These are phyloP conservation scores for Magnolia officinalis DNA, from an alignment of 164 flowering plant genomes.

Conservation along the genomic window DNA sequence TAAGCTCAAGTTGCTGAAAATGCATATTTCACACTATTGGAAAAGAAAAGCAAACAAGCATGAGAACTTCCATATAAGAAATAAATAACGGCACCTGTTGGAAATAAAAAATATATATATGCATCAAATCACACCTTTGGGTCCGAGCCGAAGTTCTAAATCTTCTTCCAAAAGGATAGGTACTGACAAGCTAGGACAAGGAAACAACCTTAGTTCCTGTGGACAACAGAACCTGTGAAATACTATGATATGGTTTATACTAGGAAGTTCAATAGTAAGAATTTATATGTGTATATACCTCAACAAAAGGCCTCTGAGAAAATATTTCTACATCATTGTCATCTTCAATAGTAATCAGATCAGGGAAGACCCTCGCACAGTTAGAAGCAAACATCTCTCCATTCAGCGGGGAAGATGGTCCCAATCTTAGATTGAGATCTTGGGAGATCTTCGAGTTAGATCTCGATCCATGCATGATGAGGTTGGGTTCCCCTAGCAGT, in stretches of 20 bases:
- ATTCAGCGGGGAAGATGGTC: conserved; percentile 13
- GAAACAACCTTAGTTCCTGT: conserved; percentile 23
- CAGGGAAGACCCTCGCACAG: conserved; percentile 15
- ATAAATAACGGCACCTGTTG: too few relatives aligned
- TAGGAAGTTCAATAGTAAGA: background rate
- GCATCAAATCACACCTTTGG: conserved; percentile 12
- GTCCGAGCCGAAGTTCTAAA: conserved; percentile 34
- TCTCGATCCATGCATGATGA: conserved; percentile 20
- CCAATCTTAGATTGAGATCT: conserved; percentile 22
- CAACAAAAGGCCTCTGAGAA: conserved; percentile 12
- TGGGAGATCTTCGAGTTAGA: conserved; percentile 7
- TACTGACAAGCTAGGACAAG: conserved; percentile 22
- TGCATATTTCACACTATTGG: too few relatives aligned
- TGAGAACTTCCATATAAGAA: too few relatives aligned
- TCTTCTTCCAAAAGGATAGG: conserved; percentile 25
- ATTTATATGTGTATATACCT: conserved; percentile 11
- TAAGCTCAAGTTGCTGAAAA: too few relatives aligned
- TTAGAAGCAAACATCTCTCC: conserved; percentile 13
- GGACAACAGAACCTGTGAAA: background rate
- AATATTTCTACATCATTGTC: conserved; percentile 24
- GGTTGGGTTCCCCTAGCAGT: background rate
- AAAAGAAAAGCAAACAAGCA: too few relatives aligned
- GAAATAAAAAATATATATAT: too few relatives aligned
- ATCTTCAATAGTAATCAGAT: conserved; percentile 25
- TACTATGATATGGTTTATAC: background rate